A percentile compares a stretch with the other conserved stretches of the same genome.
Evolutionary conservation across 2,329 filamentous ascomycete species (phyloP).

Genomic region (Arthrobotrys pseudoclavata): DNA sequence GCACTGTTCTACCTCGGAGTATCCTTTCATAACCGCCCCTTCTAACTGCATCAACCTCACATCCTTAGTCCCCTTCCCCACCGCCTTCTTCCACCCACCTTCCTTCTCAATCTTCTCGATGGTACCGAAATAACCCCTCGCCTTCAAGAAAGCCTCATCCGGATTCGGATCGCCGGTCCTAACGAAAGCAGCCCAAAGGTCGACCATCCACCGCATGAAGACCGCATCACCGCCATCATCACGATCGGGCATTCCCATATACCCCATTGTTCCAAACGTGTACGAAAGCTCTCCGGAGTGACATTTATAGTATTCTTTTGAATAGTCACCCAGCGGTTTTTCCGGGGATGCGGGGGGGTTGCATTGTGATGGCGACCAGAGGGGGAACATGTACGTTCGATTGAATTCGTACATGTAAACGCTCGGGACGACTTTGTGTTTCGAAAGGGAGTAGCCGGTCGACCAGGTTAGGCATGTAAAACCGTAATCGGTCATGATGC

Average conservation of each 20-base stretch:
- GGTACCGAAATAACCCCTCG: conserved; percentile 64
- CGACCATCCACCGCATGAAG: conserved; percentile 65
- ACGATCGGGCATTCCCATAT: conserved; percentile 65
- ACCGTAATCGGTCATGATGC: conserved; percentile 64
- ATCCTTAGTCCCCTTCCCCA: not conserved
- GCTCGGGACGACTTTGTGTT: conserved; percentile 63
- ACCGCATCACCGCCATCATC: conserved; percentile 65
- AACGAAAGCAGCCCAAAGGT: conserved; percentile 66
- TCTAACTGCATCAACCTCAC: conserved; percentile 37
- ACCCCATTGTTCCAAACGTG: conserved; percentile 66
- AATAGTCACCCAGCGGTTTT: conserved; percentile 65
- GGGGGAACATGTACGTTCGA: conserved; percentile 66
- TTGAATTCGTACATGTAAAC: conserved; percentile 67
- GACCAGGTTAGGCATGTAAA: conserved; percentile 66
- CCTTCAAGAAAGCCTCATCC: conserved; percentile 63
- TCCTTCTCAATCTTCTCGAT: conserved; percentile 63
- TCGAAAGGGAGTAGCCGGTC: conserved; percentile 65
- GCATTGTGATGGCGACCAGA: conserved; percentile 65
- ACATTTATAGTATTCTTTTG: conserved; percentile 67
- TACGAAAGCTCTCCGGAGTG: conserved; percentile 67
- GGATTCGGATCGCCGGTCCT: conserved; percentile 65
- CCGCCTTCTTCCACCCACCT: conserved; percentile 64
- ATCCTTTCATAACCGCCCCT: conserved; percentile 2
- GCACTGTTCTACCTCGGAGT: conserved; percentile 31
- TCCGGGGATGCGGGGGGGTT: conserved; percentile 63